Percentiles rank a stretch among this genome's conserved stretches.
These are phyloP conservation scores for Pythium coloratum DNA, from an alignment of 352 stramenopile genomes.

Conservation along the genomic window DNA sequence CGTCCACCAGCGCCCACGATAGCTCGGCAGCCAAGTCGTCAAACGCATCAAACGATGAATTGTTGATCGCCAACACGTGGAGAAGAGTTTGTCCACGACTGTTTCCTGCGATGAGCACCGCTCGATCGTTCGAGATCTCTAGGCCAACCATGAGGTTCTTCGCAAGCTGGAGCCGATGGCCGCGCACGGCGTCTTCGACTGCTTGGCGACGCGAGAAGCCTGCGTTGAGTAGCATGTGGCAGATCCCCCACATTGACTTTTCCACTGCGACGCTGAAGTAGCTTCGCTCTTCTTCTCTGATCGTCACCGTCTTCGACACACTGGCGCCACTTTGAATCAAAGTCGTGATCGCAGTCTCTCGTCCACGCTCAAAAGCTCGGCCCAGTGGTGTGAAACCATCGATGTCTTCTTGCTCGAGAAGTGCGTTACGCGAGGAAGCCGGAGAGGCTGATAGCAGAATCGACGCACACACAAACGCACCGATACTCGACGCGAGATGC, in stretches of 20 bases:
- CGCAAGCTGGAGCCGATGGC: conserved; percentile 57
- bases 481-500: conserved; percentile 61
- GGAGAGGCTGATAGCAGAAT: conserved; percentile 39
- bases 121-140: conserved; percentile 44
- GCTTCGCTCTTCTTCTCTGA: conserved; percentile 33
- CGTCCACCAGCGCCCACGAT: conserved; percentile 65
- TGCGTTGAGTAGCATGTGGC: conserved; percentile 67
- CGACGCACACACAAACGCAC: conserved; percentile 69
- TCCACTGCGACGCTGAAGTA: conserved; percentile 75
- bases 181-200: conserved; percentile 63
- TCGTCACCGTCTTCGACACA: conserved; percentile 5
- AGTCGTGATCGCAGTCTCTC: conserved; percentile 71
- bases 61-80: conserved; percentile 56
- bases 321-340: conserved; percentile 53
- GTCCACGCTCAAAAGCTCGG: conserved; percentile 48
- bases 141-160: conserved; percentile 58
- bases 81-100: conserved; percentile 45
- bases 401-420: conserved; percentile 32
- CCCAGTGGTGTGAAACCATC: conserved; percentile 54
- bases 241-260: conserved; percentile 64
- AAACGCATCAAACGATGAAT: conserved; percentile 32
- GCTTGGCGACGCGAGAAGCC: conserved; percentile 73
- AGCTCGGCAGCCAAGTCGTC: conserved; percentile 45
- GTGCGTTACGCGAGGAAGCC: conserved; percentile 6
- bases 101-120: conserved; percentile 40